Evolutionary conservation across 2,329 filamentous ascomycete species (phyloP), one percentile per base, ranked within the genome.

Genomic region (Aspergillus ochraceoroseus): DNA sequence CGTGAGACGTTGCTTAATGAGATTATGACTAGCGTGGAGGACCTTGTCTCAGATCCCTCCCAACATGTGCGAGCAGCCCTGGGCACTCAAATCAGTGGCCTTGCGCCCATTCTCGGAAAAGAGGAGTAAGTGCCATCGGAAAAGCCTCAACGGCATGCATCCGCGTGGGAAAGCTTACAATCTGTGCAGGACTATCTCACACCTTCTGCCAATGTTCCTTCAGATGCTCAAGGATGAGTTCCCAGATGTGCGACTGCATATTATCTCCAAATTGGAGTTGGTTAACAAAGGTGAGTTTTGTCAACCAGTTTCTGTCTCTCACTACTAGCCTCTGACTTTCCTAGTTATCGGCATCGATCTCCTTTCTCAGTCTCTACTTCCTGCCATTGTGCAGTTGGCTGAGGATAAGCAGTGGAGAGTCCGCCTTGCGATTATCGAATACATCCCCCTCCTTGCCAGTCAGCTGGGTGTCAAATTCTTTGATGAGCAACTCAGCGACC

Each of bases 141-240:
- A 18, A 3, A 20, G 5, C 32, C 5, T 18, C 11, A 29, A 20
- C 12, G 8, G 7, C 5, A 8, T 9, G n/a, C 11, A 22, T 18
- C 12, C 19, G 12, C n/a, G 7, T 22, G 6, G n/a, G 12, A n/a
- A 8, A 28, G 18, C 44, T 50, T 6, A 51, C 11, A 27, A 13
- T 29, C 54, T 45, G 40, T 32, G 1, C 52, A 92, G 87, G 68
- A 98, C 92, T 19, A 96, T 95, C 53, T 84, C 92, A 55, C 92
- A 98, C 64, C 80, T 98, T 30, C 79, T 98, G 30, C 92, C 92
- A 38, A 98, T 98, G 90, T 96, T 98, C 69, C 76, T 98, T 38
- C 87, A 94, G 66, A 98, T 98, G 92, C 82, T 98, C 57, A 98
- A 96, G 76, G 92, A 98, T 59, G 92, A 98, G 62, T 96, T 95